Base-by-base conservation (phyloP, 2,329 filamentous ascomycete species). In the Rutstroemia sydowiana region DNA sequence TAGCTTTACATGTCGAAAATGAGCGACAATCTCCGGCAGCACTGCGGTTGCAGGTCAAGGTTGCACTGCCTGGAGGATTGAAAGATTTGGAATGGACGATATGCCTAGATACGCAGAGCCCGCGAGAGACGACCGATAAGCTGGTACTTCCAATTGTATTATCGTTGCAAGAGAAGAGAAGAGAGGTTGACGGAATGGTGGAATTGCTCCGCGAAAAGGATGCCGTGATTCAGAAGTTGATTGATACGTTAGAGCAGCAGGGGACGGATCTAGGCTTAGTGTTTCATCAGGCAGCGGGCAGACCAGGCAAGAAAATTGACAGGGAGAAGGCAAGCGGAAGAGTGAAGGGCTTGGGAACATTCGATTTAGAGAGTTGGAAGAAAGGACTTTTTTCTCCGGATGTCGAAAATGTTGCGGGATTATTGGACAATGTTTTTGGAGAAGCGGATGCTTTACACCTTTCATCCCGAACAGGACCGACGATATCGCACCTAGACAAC, bases 31-130 rank as follows among this genome's bases (percentile, higher is more conserved):
- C 69, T 68, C 18, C 39, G 21, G 18, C 39, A 60, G 65, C 14
- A 69, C 23, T 68, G 70, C 70, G 9, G 18, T 14, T 32, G 64
- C 54, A 75, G 37, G 70, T 85, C 26, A 81, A 73, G 3, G 81
- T 80, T 51, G 68, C 75, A 8, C 72, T 92, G 11, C 82, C 84
- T 1, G 67, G 71, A n/a, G 81, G 81, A 1, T 71, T 90, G 28
- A 71, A 74, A 44, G 75, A 79, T 5, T 70, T 92, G 32, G 70
- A 71, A 54, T 92, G 88, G 87, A 75, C 75, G 0, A 73, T 90
- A 51, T 68, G 75, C 44, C 68, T 92, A 16, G 65, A 57, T 28
- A 68, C 64, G 23, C 65, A 66, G 18, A 58, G 66, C 1, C 60
- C 69, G 14, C 57, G 63, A 5, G 57, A 64, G 8, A 63, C 79